Percentiles rank a stretch among this genome's conserved stretches.
Evolutionary conservation across 768 basidiomycete species (phyloP).

Genomic region (Tricholoma flavovirens): DNA sequence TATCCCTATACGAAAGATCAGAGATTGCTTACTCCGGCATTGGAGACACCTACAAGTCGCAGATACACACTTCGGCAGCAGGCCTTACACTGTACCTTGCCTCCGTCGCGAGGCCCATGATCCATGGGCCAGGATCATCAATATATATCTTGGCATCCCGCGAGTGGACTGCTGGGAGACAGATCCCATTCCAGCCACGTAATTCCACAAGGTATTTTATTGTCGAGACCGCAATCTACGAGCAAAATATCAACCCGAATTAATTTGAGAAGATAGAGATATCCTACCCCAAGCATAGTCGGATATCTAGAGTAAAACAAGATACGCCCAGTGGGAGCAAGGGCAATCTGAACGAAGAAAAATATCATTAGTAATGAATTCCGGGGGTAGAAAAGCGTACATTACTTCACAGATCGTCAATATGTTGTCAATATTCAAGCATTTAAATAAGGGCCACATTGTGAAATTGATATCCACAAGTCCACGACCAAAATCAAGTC

Average conservation of each 20-base stretch:
- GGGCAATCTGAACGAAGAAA: slow-evolving; percentile 68
- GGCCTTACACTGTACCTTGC: slow-evolving; percentile 73
- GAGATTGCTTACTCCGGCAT: not conserved
- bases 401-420: slow-evolving; percentile 84
- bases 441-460: slow-evolving; percentile 95
- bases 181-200: slow-evolving; percentile 89
- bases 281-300: slow-evolving; percentile 78
- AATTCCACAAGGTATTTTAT: slow-evolving; percentile 89
- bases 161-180: slow-evolving; percentile 75
- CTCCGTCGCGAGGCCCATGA: slow-evolving; percentile 85
- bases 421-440: slow-evolving; percentile 89
- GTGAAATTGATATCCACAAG: slow-evolving; percentile 93
- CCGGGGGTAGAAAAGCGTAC: not conserved
- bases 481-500: slow-evolving; percentile 86
- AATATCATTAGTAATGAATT: not conserved
- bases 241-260: slow-evolving; percentile 2
- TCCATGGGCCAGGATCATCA: slow-evolving; percentile 96
- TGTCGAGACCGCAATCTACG: slow-evolving; percentile 79
- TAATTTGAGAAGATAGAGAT: not conserved
- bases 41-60: slow-evolving; percentile 62
- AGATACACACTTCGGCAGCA: slow-evolving; percentile 77
- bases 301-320: slow-evolving; percentile 87
- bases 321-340: slow-evolving; percentile 81
- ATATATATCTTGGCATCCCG: slow-evolving; percentile 91
- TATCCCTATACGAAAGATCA: slow-evolving; percentile 47